phyloP scores from a whole-genome alignment of 345 rosid genomes.

The Dovyalis caffra region DNA sequence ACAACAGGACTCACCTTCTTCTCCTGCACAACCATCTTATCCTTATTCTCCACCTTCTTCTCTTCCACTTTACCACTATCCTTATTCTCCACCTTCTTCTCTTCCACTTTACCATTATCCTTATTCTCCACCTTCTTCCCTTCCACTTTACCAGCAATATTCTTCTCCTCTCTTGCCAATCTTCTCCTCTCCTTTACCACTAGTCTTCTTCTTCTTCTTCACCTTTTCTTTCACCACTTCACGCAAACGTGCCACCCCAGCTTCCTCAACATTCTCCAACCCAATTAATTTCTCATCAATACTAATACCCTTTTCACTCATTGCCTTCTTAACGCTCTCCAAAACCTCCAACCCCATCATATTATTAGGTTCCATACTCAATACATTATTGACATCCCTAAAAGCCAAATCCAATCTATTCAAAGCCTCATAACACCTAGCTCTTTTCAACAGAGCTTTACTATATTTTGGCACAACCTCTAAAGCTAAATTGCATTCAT shows the following conservation, averaged over 20 bases:
- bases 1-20: slow-evolving; percentile 26
- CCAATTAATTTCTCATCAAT: slow-evolving; percentile 63
- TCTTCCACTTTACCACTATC: slow-evolving; percentile 28
- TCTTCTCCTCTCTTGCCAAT: slow-evolving; percentile 18
- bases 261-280: slow-evolving; percentile 38
- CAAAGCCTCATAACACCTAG: slow-evolving; percentile 81
- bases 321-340: slow-evolving; percentile 59
- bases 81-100: slow-evolving; percentile 31
- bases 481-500: slow-evolving; percentile 81
- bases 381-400: slow-evolving; percentile 75
- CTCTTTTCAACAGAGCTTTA: slow-evolving; percentile 80
- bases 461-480: slow-evolving; percentile 87
- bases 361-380: slow-evolving; percentile 83
- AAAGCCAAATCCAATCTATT: slow-evolving; percentile 81
- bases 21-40: slow-evolving; percentile 35
- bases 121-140: no score
- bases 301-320: slow-evolving; percentile 64
- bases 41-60: slow-evolving; percentile 28
- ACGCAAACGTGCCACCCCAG: slow-evolving; percentile 36
- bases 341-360: slow-evolving; percentile 64
- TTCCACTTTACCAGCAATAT: slow-evolving; percentile 23
- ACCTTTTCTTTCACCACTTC: slow-evolving; percentile 67
- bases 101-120: slow-evolving; percentile 36
- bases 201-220: slow-evolving; percentile 51
- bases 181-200: neutral